phyloP scores from a whole-genome alignment of 352 stramenopile species.

The Halophytophthora batemanensis region DNA sequence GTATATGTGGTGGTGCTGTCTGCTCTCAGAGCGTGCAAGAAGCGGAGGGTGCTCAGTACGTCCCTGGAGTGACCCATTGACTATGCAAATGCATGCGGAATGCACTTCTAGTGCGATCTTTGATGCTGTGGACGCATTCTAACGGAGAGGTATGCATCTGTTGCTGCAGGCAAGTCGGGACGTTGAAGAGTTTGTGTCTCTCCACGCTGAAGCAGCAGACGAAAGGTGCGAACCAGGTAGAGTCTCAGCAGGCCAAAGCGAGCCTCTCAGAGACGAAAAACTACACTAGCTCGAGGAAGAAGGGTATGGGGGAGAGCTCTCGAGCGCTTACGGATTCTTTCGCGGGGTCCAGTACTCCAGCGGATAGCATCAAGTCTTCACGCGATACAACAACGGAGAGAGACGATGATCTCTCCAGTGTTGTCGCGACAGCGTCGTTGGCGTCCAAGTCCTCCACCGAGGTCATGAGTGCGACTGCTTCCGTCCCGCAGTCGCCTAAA shows the following conservation, averaged over 20 bases:
- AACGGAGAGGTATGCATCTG: slow-evolving; percentile 1
- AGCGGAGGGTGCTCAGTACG: too few species aligned
- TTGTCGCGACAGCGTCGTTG: too few species aligned
- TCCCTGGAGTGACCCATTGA: too few species aligned
- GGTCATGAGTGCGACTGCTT: slow-evolving; percentile 3
- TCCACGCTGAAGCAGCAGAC: slow-evolving; percentile 17
- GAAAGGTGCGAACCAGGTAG: slow-evolving; percentile 1
- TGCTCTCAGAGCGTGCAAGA: too few species aligned
- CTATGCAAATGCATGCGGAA: too few species aligned
- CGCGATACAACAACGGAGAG: neutral
- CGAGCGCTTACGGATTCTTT: neutral
- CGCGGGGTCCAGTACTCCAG: neutral
- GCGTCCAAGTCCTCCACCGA: too few species aligned
- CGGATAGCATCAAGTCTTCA: neutral
- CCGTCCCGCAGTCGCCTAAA: slow-evolving; percentile 21
- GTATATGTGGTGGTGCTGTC: neutral
- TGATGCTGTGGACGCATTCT: slow-evolving; percentile 4
- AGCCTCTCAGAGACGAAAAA: slow-evolving; percentile 1
- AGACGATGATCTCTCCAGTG: too few species aligned
- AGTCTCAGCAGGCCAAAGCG: slow-evolving; percentile 1
- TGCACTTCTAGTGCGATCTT: neutral
- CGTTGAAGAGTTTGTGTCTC: slow-evolving; percentile 28
- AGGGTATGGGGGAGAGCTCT: neutral
- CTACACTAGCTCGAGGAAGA: neutral
- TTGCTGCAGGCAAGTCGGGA: slow-evolving; percentile 22